These are phyloP conservation scores for Ustilago cynodontis DNA, from an alignment of 1,284 basidiomycete species.

Conservation along the genomic window DNA sequence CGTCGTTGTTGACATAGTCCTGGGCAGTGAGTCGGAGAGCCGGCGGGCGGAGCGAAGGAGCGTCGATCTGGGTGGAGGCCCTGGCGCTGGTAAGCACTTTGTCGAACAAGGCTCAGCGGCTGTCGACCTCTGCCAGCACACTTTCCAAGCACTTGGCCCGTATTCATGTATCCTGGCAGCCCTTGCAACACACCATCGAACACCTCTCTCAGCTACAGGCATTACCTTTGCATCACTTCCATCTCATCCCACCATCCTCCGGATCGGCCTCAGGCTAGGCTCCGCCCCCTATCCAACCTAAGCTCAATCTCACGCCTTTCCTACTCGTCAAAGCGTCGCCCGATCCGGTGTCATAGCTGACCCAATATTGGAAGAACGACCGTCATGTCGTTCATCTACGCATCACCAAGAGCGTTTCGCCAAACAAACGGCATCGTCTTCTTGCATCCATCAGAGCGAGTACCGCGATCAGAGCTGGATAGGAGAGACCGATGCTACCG, in stretches of 20 bases:
- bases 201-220: background rate
- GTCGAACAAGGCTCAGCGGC: background rate
- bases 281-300: background rate
- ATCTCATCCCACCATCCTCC: background rate
- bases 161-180: background rate
- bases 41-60: conserved; percentile 5
- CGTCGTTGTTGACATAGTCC: background rate
- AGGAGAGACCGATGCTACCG: conserved; percentile 57
- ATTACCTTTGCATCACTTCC: background rate
- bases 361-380: background rate
- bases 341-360: background rate
- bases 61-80: conserved; percentile 26
- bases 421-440: conserved; percentile 54
- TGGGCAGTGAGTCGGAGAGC: background rate
- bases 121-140: background rate
- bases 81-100: background rate
- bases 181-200: background rate
- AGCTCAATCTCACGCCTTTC: background rate
- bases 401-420: conserved; percentile 43
- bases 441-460: conserved; percentile 58
- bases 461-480: conserved; percentile 58
- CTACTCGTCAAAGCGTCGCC: background rate
- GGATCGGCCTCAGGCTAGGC: background rate
- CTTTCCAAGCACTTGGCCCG: background rate
- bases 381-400: conserved; percentile 35